Evolutionary conservation across 1,284 basidiomycete genomes (phyloP).

Genomic region (Ceratobasidium theobromae): DNA sequence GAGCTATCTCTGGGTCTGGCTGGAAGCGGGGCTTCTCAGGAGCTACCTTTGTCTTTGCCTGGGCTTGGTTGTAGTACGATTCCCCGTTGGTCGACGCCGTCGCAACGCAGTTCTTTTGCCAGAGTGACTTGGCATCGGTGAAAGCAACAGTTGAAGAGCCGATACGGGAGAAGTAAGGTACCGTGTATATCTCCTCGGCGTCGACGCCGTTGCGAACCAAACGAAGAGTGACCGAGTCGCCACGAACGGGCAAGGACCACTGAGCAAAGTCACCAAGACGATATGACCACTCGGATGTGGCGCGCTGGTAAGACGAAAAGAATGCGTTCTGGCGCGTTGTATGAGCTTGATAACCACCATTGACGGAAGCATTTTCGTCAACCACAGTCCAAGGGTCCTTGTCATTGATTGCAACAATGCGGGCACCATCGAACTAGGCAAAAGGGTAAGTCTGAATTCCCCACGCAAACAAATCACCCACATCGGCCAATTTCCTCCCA

Average conservation of each 20-base stretch:
- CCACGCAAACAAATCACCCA: background rate
- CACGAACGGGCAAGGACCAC: conserved; percentile 53
- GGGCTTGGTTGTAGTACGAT: conserved; percentile 46
- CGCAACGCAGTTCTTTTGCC: conserved; percentile 57
- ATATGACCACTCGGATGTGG: conserved; percentile 54
- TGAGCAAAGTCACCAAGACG: conserved; percentile 64
- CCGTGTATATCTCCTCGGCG: conserved; percentile 49
- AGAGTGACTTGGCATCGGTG: conserved; percentile 54
- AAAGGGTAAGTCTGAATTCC: background rate
- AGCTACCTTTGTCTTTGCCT: conserved; percentile 4
- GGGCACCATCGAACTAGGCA: conserved; percentile 53
- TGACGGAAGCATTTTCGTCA: conserved; percentile 52
- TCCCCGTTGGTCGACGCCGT: conserved; percentile 54
- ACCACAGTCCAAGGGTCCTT: conserved; percentile 56
- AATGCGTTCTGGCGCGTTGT: conserved; percentile 55
- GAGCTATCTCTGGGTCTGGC: conserved; percentile 49
- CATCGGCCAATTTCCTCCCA: conserved; percentile 56
- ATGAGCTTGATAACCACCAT: conserved; percentile 49
- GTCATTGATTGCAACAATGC: conserved; percentile 56
- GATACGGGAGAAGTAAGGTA: conserved; percentile 61
- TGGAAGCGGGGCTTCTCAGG: conserved; percentile 44
- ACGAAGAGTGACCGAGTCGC: conserved; percentile 54
- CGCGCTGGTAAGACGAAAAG: conserved; percentile 48
- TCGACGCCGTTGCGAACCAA: conserved; percentile 49
- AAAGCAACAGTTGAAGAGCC: conserved; percentile 50